Base-by-base conservation (phyloP, 2,329 filamentous ascomycete genomes). In the Hymenoscyphus fraxineus region DNA sequence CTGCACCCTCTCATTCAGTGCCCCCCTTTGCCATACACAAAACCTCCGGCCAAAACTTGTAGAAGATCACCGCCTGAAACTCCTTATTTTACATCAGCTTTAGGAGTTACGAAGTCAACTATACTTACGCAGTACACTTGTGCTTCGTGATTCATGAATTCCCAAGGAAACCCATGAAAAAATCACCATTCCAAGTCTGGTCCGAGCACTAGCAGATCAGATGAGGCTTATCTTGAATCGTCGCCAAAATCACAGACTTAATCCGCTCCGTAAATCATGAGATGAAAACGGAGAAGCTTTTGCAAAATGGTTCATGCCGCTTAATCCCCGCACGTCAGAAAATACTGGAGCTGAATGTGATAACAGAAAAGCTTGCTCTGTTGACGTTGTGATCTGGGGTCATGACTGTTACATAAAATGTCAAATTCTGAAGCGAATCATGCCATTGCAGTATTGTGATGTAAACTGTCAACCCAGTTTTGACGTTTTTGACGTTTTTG, bases 171-270 rank as follows among this genome's bases (percentile, higher is more conserved):
- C 22, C 47, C 27, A 32, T 27, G 41, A 44, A 32, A 38, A 9
- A 41, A 55, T 55, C 63, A 38, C 16, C 22, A 22, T 35, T 51
- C 39, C 31, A 47, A 56, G 47, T 61, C 15, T 15, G 31, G 40
- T 57, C 60, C 19, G 40, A 57, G 54, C 51, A 62, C 60, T 35
- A 51, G 61, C 41, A 63, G 41, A 58, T 59, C 32, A 38, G 41
- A 59, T 63, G 40, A 63, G 61, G 55, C 61, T 44, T n/a, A 59
- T 40, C 16, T 6, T 22, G 19, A 51, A 22, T 19, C 47, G 22
- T 54, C 19, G 19, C 47, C 47, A 54, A 54, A 22, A 12, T 27
- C 10, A 3, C 6, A 54, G 19, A 9, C 22, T 54, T 54, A 35
- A 10, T 35, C 2, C 27, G 27, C 27, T 27, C 27, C 27, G 27